phyloP scores from a whole-genome alignment of 208 protist genomes.

The Phytomonas francai region DNA sequence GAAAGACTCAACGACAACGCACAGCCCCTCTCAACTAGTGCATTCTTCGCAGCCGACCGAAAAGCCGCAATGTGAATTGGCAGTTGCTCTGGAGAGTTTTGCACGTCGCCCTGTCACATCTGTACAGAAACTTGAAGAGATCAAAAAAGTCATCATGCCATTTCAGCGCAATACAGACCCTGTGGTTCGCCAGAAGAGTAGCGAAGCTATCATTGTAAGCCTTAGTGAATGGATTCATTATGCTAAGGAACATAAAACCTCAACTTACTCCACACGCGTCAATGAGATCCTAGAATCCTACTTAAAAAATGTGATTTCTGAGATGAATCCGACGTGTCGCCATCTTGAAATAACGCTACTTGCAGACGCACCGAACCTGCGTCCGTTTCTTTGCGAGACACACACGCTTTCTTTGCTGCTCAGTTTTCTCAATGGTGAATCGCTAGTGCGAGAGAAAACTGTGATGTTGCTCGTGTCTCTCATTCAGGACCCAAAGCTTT shows the following conservation, averaged over 20 bases:
- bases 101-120: conserved; percentile 57
- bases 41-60: not conserved
- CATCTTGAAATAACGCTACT: conserved; percentile 64
- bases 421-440: conserved; percentile 69
- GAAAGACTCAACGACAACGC: not conserved
- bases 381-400: conserved; percentile 57
- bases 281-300: conserved; percentile 80
- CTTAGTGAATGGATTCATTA: conserved; percentile 65
- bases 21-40: not conserved
- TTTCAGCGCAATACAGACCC: conserved; percentile 69
- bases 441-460: conserved; percentile 66
- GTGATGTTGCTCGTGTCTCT: conserved; percentile 76
- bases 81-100: conserved; percentile 70
- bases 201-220: conserved; percentile 53
- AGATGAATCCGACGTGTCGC: conserved; percentile 70
- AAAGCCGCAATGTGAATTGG: conserved; percentile 37
- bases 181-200: conserved; percentile 67
- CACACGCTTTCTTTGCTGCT: conserved; percentile 71
- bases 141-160: conserved; percentile 56
- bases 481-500: conserved; percentile 59
- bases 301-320: conserved; percentile 70
- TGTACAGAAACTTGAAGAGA: conserved; percentile 70
- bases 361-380: conserved; percentile 49
- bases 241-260: conserved; percentile 72
- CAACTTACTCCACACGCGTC: conserved; percentile 77